Percentiles rank a stretch among this genome's conserved stretches.
Evolutionary conservation across 768 basidiomycete genomes (phyloP).

Genomic region (Rhodosporidiobolus sp.): DNA sequence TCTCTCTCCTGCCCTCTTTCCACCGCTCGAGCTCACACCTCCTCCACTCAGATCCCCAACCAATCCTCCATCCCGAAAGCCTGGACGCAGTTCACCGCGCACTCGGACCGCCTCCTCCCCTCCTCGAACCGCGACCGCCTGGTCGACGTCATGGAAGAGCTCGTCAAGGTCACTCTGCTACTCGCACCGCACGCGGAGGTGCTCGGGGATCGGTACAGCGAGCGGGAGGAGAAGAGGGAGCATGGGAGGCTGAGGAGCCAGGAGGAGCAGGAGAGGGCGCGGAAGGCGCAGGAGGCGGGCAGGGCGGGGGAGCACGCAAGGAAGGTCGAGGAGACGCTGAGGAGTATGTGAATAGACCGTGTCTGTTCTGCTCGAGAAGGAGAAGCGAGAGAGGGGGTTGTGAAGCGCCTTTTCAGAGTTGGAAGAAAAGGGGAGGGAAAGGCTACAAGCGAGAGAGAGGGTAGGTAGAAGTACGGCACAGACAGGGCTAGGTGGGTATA

Average conservation of each 20-base stretch:
- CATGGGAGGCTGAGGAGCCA: slow-evolving; percentile 47
- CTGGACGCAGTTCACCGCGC: slow-evolving; percentile 47
- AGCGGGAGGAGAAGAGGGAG: slow-evolving; percentile 45
- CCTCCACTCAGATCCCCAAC: slow-evolving; percentile 41
- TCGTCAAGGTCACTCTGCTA: slow-evolving; percentile 47
- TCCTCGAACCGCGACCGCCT: slow-evolving; percentile 49
- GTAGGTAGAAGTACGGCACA: too few relatives aligned
- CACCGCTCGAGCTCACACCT: too few relatives aligned
- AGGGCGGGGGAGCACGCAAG: not conserved
- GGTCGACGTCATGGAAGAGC: slow-evolving; percentile 50
- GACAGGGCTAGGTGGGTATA: not conserved
- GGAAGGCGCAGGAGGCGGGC: slow-evolving; percentile 20
- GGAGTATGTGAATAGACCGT: not conserved
- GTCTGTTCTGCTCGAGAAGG: too few relatives aligned
- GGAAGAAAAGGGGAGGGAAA: too few relatives aligned
- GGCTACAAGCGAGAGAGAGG: too few relatives aligned
- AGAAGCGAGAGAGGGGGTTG: too few relatives aligned
- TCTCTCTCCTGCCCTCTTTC: not conserved
- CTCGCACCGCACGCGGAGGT: slow-evolving; percentile 43
- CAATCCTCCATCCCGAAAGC: slow-evolving; percentile 48
- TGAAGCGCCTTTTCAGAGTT: too few relatives aligned
- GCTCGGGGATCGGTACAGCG: slow-evolving; percentile 46
- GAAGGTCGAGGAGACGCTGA: not conserved
- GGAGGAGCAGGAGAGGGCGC: slow-evolving; percentile 46
- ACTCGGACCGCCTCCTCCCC: slow-evolving; percentile 45